Conservation (phyloP, 2,329 filamentous ascomycete genomes). For the Claviceps fusiformis region DNA sequence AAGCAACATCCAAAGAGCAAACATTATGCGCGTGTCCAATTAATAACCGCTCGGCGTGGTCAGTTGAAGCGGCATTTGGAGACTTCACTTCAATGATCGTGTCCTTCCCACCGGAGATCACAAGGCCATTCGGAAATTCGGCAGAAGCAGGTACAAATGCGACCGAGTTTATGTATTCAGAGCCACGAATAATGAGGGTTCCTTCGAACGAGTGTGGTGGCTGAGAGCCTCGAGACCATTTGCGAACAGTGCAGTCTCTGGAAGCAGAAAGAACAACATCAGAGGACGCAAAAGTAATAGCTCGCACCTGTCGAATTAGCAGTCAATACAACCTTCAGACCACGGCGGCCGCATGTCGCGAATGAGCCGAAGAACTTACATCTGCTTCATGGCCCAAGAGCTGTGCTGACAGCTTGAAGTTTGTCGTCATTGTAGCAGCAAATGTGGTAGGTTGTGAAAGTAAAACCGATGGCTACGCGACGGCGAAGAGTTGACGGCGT, state of each 20-base stretch:
- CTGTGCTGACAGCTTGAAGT: conserved; percentile 88
- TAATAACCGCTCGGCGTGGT: conserved; percentile 74
- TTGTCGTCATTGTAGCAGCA: conserved; percentile 46
- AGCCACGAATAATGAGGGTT: conserved; percentile 64
- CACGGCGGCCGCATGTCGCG: not conserved
- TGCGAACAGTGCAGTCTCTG: conserved; percentile 76
- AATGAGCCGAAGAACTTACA: conserved; percentile 41
- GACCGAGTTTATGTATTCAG: conserved; percentile 78
- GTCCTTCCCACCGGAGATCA: conserved; percentile 82
- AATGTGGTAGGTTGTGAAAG: conserved; percentile 1
- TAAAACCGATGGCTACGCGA: not conserved
- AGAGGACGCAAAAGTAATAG: conserved; percentile 62
- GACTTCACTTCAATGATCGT: conserved; percentile 83
- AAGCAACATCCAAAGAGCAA: conserved; percentile 69
- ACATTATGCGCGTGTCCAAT: conserved; percentile 81
- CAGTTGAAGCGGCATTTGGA: conserved; percentile 49
- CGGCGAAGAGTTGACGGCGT: not conserved
- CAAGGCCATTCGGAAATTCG: conserved; percentile 61
- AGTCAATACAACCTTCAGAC: not conserved
- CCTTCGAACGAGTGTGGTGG: conserved; percentile 61
- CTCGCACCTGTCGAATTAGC: conserved; percentile 55
- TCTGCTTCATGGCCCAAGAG: conserved; percentile 85
- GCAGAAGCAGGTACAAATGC: conserved; percentile 59
- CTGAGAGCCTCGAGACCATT: conserved; percentile 60
- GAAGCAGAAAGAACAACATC: conserved; percentile 72